Evolutionary conservation across 164 flowering plant genomes (phyloP).

Genomic region (Kalanchoe fedtschenkoi): DNA sequence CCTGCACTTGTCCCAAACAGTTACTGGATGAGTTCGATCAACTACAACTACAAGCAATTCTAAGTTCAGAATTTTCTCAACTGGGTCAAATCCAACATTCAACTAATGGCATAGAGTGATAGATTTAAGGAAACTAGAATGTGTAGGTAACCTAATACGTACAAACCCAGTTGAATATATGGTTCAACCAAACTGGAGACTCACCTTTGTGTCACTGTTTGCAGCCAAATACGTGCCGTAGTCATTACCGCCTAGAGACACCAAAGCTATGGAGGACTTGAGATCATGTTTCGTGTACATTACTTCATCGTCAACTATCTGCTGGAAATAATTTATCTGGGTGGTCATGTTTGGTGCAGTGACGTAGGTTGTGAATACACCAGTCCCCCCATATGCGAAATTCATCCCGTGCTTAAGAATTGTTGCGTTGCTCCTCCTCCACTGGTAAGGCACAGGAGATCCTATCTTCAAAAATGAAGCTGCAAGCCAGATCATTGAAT

Average conservation of each 20-base stretch:
- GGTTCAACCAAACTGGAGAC: not conserved
- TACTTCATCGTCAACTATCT: conserved; percentile 17
- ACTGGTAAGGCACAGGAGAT: conserved; percentile 29
- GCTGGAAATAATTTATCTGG: conserved; percentile 32
- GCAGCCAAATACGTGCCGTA: conserved; percentile 18
- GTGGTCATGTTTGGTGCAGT: conserved; percentile 35
- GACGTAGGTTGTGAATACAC: conserved; percentile 33
- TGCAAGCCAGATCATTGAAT: conserved; percentile 11
- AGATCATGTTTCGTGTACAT: conserved; percentile 16
- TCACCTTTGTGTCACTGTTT: conserved; percentile 8
- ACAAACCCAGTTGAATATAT: conserved; percentile 16
- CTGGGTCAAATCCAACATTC: not conserved
- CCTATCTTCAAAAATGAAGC: conserved; percentile 26
- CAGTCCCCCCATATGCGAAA: conserved; percentile 54
- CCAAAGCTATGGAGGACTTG: conserved; percentile 27
- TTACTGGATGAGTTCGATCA: not conserved
- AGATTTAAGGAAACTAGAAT: too few species aligned
- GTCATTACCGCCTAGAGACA: conserved; percentile 47
- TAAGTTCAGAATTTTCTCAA: not conserved
- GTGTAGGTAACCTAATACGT: too few species aligned
- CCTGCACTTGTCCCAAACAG: not conserved
- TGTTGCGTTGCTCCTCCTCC: conserved; percentile 12
- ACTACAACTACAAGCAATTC: too few species aligned
- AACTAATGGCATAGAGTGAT: too few species aligned
- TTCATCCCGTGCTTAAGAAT: conserved; percentile 27